Base-by-base conservation (phyloP, 2,329 filamentous ascomycete genomes). In the Penicillium janthinellum region DNA sequence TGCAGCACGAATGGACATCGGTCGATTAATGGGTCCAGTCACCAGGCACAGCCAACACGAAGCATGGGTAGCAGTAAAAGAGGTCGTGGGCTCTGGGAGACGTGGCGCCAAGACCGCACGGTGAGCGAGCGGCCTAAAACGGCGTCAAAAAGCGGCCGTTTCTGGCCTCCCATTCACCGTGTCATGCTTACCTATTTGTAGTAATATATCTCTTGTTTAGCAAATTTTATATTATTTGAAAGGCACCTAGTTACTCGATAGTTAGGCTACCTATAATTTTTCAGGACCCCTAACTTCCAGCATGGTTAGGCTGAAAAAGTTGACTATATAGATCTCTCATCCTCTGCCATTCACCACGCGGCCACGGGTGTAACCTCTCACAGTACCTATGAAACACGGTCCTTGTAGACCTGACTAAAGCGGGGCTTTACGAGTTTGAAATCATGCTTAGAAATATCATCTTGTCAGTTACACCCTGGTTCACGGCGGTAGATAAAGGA, bases 111-210 rank as follows among this genome's bases (percentile, higher is more conserved):
- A 63, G 61, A 22, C 58, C 53, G 20, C 3, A 54, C 35, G 51
- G 64, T 65, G 51, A 64, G 61, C 31, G 41, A 35, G 49, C 11
- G 54, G 61, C 61, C 41, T 62, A 66, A 64, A 62, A 60, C 63
- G 57, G 63, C 59, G 54, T 59, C 61, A 17, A 53, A 53, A 64
- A 48, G 59, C 50, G 20, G 64, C 64, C 60, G 38, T 64, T 64
- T 62, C 60, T 63, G 60, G 60, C 64, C 62, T 59, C 56, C 54
- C 20, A 58, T 50, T 65, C 56, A 65, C 63, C 59, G 56, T 66
- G 20, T 60, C 64, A 64, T 56, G 25, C 22, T 17, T 17, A n/a
- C n/a, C n/a, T n/a, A 17, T 17, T 17, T 17, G 1, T 17, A 17
- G 17, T 17, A 17, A 17, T 17, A 17, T 17, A 17, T 17, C 17